Evolutionary conservation across 495 filamentous ascomycete genomes (phyloP).

Genomic region (Xeromyces bisporus): DNA sequence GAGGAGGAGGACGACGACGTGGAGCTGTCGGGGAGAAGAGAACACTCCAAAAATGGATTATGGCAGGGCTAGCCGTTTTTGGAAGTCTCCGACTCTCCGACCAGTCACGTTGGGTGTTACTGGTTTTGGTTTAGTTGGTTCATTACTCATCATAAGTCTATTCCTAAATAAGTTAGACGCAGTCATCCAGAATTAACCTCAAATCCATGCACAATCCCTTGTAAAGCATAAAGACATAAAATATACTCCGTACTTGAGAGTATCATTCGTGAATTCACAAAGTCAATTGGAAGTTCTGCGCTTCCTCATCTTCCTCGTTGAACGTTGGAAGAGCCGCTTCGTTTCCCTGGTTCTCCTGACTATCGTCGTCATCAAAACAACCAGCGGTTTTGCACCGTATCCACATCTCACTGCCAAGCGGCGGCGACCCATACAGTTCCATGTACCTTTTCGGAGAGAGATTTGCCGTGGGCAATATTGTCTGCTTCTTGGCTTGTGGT

Average conservation of each 20-base stretch:
- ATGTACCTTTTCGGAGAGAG: slow-evolving; percentile 29
- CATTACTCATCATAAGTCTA: too few relatives aligned
- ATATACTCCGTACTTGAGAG: too few relatives aligned
- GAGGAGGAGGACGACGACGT: slow-evolving; percentile 1
- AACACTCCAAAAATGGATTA: too few relatives aligned
- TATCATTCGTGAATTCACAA: slow-evolving; percentile 13
- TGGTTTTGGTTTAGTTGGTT: too few relatives aligned
- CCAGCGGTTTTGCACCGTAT: slow-evolving; percentile 19
- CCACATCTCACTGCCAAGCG: slow-evolving; percentile 29
- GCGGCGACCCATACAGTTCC: slow-evolving; percentile 24
- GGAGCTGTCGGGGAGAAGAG: not conserved
- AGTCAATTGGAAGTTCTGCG: slow-evolving; percentile 26
- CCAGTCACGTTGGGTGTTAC: too few relatives aligned
- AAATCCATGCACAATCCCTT: too few relatives aligned
- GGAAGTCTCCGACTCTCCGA: too few relatives aligned
- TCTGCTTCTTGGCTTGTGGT: slow-evolving; percentile 4
- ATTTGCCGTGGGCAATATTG: slow-evolving; percentile 10
- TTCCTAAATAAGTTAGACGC: too few relatives aligned
- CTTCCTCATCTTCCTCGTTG: slow-evolving; percentile 28
- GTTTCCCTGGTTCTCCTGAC: slow-evolving; percentile 5
- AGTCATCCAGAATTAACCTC: too few relatives aligned
- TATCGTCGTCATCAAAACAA: slow-evolving; percentile 19
- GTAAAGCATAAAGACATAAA: too few relatives aligned
- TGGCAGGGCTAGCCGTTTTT: too few relatives aligned
- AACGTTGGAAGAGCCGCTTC: slow-evolving; percentile 17